A percentile compares a stretch with the other conserved stretches of the same genome.
These are phyloP conservation scores for Venturia carpophila DNA, from an alignment of 2,329 filamentous ascomycete species.

Conservation along the genomic window DNA sequence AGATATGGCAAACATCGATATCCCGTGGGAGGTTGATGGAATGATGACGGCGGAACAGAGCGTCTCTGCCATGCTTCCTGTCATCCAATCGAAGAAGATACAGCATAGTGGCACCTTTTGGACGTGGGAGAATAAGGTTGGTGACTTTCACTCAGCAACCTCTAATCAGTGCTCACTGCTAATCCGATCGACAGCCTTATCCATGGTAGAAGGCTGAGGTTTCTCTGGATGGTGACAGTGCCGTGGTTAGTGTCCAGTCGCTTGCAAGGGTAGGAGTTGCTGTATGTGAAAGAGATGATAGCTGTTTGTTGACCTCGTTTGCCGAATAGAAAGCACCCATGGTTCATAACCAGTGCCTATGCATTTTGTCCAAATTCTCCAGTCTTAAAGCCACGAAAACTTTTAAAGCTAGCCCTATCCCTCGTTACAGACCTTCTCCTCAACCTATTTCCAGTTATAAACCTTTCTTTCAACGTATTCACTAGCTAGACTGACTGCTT, in stretches of 20 bases:
- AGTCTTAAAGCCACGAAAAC: not conserved
- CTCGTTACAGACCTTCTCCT: too few species aligned
- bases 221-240: not conserved
- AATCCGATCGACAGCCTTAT: not conserved
- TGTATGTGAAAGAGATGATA: not conserved
- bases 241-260: too few species aligned
- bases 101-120: constrained; percentile 48
- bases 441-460: not conserved
- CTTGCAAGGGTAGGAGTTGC: not conserved
- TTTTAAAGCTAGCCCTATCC: not conserved
- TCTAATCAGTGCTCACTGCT: not conserved
- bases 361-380: too few species aligned
- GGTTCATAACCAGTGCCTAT: too few species aligned
- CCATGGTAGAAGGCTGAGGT: not conserved
- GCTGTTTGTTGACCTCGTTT: not conserved
- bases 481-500: not conserved
- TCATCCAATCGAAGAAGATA: constrained; percentile 43
- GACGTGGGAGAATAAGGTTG: constrained; percentile 47
- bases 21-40: constrained; percentile 46
- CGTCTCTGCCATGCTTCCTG: constrained; percentile 43
- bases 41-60: constrained; percentile 45
- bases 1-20: constrained; percentile 47
- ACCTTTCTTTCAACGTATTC: not conserved
- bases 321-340: not conserved
- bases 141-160: not conserved